Evolutionary conservation across 768 basidiomycete species (phyloP).

Genomic region (Rubroboletus satanas): DNA sequence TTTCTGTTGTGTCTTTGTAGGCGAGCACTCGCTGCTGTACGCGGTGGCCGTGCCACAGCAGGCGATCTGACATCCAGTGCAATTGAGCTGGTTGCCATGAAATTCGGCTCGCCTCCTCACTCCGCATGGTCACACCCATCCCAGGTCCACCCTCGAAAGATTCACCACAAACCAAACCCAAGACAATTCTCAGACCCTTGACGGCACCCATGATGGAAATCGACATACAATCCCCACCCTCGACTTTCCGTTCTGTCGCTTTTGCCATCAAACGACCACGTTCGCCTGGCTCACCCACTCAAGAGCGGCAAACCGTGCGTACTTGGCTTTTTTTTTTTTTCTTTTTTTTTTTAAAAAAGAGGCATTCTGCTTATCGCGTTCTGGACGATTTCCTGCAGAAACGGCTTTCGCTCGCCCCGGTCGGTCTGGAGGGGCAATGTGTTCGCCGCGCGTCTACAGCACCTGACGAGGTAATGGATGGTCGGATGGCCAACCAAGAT

Average conservation of each 20-base stretch:
- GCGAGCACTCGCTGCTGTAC: not conserved
- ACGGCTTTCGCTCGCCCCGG: conserved; percentile 45
- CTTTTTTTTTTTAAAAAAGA: not conserved
- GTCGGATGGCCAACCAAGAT: conserved; percentile 46
- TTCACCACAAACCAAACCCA: not conserved
- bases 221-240: conserved; percentile 46
- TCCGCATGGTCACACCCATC: not conserved
- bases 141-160: not conserved
- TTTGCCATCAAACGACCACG: conserved; percentile 51
- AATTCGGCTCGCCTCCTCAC: not conserved
- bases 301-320: conserved; percentile 55
- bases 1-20: not conserved
- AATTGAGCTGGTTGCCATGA: not conserved
- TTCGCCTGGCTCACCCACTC: conserved; percentile 48
- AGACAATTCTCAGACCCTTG: not conserved
- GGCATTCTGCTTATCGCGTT: not conserved
- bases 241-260: conserved; percentile 37
- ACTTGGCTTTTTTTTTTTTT: not conserved
- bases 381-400: conserved; percentile 41
- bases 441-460: conserved; percentile 30
- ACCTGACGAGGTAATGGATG: conserved; percentile 12
- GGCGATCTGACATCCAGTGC: not conserved
- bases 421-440: conserved; percentile 24
- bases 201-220: conserved; percentile 46
- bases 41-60: conserved; percentile 4